phyloP scores from a whole-genome alignment of 805 yeast species.

The Lachancea meyersii region DNA sequence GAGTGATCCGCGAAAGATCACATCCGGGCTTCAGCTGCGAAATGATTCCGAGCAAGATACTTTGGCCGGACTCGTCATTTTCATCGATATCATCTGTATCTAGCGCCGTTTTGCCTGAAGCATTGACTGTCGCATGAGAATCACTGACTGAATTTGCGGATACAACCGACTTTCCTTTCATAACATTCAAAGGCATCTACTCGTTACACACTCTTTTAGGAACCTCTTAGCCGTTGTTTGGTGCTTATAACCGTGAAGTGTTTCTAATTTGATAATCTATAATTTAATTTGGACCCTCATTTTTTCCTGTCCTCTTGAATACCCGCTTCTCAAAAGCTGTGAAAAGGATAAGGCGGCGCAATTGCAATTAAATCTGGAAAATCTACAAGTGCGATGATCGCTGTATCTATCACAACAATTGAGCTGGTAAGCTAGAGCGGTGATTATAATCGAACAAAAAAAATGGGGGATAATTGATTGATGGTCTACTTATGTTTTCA shows the following conservation, averaged over 20 bases:
- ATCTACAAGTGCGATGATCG: too few species aligned
- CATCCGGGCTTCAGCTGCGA: conserved; percentile 89
- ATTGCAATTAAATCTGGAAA: too few species aligned
- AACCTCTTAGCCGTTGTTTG: not conserved
- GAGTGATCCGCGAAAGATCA: conserved; percentile 82
- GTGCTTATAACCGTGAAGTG: not conserved
- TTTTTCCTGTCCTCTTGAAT: conserved; percentile 2
- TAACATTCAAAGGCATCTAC: conserved; percentile 1
- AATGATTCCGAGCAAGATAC: conserved; percentile 78
- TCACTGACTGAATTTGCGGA: conserved; percentile 1
- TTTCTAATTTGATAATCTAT: not conserved
- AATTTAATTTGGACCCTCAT: conserved; percentile 4
- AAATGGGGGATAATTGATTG: too few species aligned
- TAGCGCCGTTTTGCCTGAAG: conserved; percentile 1
- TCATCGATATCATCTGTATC: conserved; percentile 79
- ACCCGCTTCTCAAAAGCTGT: too few species aligned
- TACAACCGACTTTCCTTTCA: conserved; percentile 1
- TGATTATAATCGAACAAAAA: too few species aligned
- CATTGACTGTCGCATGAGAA: not conserved
- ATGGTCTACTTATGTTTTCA: too few species aligned
- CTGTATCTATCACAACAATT: too few species aligned
- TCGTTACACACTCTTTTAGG: not conserved
- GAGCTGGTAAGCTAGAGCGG: too few species aligned
- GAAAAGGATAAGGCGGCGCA: too few species aligned
- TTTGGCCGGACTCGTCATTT: conserved; percentile 84